phyloP scores from a whole-genome alignment of 257 asterid genomes.

The Penstemon barbatus region DNA sequence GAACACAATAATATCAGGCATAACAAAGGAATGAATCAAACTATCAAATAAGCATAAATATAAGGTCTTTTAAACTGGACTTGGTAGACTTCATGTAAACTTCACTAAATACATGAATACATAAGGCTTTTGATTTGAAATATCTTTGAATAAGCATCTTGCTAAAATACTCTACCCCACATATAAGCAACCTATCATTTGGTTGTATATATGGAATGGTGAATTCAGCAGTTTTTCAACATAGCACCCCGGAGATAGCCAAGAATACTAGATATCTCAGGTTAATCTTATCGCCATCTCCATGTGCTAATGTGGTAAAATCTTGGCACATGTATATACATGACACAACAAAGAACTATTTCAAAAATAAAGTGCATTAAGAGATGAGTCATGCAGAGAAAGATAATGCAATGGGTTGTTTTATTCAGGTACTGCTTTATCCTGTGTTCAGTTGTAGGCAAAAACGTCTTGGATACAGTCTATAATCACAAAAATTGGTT shows the following conservation, averaged over 20 bases:
- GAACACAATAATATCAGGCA: constrained; percentile 27
- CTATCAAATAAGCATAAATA: constrained; percentile 12
- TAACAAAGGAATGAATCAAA: not conserved
- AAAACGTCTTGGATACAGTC: not conserved
- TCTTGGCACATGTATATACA: too few relatives aligned
- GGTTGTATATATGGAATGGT: not conserved
- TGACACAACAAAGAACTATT: too few relatives aligned
- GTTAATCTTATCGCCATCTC: too few relatives aligned
- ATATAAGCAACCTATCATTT: not conserved
- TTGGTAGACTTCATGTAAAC: constrained; percentile 12
- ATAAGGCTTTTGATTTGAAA: not conserved
- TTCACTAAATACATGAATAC: not conserved
- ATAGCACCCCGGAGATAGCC: too few relatives aligned
- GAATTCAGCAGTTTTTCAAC: not conserved
- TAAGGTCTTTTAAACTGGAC: constrained; percentile 14
- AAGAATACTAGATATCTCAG: too few relatives aligned
- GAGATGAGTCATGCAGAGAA: not conserved
- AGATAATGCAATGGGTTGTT: constrained; percentile 2
- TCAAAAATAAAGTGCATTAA: not conserved
- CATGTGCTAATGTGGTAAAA: too few relatives aligned
- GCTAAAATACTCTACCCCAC: not conserved
- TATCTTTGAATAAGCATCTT: too few relatives aligned
- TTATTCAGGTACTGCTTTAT: constrained; percentile 1
- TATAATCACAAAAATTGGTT: not conserved
- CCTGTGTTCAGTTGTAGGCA: not conserved